Conservation (phyloP, 1,284 basidiomycete species). For the Psilocybe mexicana region DNA sequence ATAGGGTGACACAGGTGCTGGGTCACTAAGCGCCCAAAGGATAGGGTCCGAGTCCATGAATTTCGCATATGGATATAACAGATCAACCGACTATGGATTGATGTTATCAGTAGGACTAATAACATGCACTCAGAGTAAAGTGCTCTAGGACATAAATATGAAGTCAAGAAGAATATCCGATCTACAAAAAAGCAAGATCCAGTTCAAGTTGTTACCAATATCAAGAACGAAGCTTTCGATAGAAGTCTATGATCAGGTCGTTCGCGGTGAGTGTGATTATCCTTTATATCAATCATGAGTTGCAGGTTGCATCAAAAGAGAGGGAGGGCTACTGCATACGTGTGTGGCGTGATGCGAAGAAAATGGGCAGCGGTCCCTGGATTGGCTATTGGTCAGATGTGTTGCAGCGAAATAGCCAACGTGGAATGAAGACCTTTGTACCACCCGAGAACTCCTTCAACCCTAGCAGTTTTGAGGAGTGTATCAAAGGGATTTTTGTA, state of each 20-base stretch:
- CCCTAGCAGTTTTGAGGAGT: conserved; percentile 91
- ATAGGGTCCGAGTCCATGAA: no score
- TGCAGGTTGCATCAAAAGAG: background rate
- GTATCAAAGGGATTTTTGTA: conserved; percentile 95
- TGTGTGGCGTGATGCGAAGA: conserved; percentile 89
- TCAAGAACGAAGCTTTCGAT: background rate
- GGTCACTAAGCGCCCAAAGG: no score
- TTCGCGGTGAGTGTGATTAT: background rate
- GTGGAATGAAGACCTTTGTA: conserved; percentile 75
- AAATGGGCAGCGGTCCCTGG: conserved; percentile 77
- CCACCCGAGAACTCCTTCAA: conserved; percentile 89
- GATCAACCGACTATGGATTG: no score
- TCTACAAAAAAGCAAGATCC: no score
- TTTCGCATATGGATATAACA: no score
- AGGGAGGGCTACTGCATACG: conserved; percentile 47
- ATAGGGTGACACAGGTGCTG: no score
- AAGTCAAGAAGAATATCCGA: no score
- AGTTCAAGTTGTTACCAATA: no score
- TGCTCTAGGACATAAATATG: no score
- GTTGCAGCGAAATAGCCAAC: background rate
- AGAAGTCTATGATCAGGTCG: background rate
- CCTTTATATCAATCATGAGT: background rate
- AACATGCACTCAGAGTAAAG: no score
- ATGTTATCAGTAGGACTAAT: no score
- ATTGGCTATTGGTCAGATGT: background rate